phyloP scores from a whole-genome alignment of 805 yeast species.

The Suhomyces tanzawaensis region DNA sequence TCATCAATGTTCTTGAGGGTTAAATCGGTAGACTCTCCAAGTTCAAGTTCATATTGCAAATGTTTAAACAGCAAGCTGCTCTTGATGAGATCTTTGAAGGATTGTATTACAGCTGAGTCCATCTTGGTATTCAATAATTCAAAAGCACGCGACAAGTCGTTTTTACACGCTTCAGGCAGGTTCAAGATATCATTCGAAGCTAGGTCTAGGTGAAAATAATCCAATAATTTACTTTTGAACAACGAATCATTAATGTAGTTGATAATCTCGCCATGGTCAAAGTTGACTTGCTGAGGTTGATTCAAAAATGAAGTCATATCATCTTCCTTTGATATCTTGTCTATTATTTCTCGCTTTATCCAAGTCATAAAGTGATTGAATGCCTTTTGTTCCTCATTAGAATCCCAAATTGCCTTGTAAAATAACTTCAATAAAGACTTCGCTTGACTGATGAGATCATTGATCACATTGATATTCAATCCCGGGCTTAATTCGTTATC shows the following conservation, averaged over 20 bases:
- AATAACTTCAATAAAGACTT: constrained; percentile 29
- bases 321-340: constrained; percentile 37
- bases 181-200: constrained; percentile 12
- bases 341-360: constrained; percentile 37
- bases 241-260: constrained; percentile 23
- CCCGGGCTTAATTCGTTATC: constrained; percentile 11
- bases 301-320: constrained; percentile 21
- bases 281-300: constrained; percentile 7
- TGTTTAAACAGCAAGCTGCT: constrained; percentile 4
- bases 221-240: constrained; percentile 17
- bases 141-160: background rate
- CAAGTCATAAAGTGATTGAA: constrained; percentile 48
- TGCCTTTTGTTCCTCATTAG: constrained; percentile 45
- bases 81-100: constrained; percentile 6
- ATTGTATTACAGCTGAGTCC: background rate
- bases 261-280: constrained; percentile 22
- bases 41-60: background rate
- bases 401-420: constrained; percentile 39
- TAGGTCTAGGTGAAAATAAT: constrained; percentile 20
- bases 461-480: constrained; percentile 6
- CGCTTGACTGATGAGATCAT: constrained; percentile 11
- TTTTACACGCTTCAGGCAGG: background rate
- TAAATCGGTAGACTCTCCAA: constrained; percentile 1
- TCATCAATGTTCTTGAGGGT: constrained; percentile 6
- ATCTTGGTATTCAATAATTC: constrained; percentile 2